Evolutionary conservation across 2,329 filamentous ascomycete genomes (phyloP).

Genomic region (Pezicula rhizophila): DNA sequence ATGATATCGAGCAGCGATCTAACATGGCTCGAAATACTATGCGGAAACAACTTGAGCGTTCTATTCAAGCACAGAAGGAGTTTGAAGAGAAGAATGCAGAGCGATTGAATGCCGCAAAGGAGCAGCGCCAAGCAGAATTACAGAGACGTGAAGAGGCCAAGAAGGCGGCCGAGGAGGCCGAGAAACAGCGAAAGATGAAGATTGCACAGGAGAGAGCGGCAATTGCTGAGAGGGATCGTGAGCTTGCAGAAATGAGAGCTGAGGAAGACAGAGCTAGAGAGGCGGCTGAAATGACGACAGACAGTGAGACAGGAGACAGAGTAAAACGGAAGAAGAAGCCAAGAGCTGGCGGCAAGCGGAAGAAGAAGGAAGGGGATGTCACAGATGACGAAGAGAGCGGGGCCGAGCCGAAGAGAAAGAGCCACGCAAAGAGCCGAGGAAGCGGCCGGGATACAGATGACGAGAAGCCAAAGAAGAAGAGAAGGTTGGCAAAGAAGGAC

Average conservation of each 20-base stretch:
- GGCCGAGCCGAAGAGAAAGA: conserved; percentile 18
- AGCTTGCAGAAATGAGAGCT: conserved; percentile 62
- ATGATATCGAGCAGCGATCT: conserved; percentile 88
- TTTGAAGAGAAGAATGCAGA: conserved; percentile 92
- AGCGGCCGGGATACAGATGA: conserved; percentile 26
- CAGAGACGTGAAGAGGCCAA: conserved; percentile 72
- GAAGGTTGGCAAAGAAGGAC: conserved; percentile 26
- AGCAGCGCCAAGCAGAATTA: conserved; percentile 74
- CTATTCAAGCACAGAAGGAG: conserved; percentile 75
- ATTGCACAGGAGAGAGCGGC: conserved; percentile 80
- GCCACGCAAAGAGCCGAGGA: conserved; percentile 14
- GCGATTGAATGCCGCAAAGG: conserved; percentile 75
- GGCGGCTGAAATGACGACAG: conserved; percentile 75
- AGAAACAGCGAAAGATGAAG: conserved; percentile 70
- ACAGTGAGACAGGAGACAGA: conserved; percentile 75
- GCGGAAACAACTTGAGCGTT: conserved; percentile 82
- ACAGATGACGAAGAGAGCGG: conserved; percentile 27
- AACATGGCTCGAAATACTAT: conserved; percentile 97
- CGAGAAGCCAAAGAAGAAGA: conserved; percentile 31
- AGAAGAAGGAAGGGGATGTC: conserved; percentile 32
- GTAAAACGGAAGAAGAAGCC: conserved; percentile 70
- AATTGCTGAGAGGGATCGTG: conserved; percentile 71
- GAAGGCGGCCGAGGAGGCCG: conserved; percentile 58
- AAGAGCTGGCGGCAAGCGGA: conserved; percentile 32
- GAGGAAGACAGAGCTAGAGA: conserved; percentile 64